Conservation (phyloP, 306 rosid species). For the Dicorynia guianensis region DNA sequence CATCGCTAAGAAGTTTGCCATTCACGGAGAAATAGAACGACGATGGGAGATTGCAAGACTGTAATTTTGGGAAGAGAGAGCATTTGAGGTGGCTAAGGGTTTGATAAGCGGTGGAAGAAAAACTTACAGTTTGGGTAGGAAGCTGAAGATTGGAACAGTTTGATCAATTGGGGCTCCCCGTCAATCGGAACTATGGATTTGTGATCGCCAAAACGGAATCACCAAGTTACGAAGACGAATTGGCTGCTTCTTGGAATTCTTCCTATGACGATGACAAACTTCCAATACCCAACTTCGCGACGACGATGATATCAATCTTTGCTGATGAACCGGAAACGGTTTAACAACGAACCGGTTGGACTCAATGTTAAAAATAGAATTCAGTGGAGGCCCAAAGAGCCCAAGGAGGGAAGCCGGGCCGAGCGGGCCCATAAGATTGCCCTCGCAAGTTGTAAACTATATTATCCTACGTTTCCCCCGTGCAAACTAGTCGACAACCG, state of each 20-base stretch:
- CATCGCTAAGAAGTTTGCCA: slow-evolving; percentile 67
- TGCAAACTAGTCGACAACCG: background rate
- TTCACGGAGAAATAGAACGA: slow-evolving; percentile 73
- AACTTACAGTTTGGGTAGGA: slow-evolving; percentile 47
- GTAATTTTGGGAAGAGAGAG: slow-evolving; percentile 54
- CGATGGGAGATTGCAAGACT: slow-evolving; percentile 21
- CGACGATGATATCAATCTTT: too few species aligned
- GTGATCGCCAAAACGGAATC: background rate
- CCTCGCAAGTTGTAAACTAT: background rate
- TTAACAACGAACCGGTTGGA: too few species aligned
- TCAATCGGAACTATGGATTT: background rate
- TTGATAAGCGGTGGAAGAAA: slow-evolving; percentile 35
- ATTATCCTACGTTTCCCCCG: background rate
- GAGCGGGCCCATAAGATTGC: background rate
- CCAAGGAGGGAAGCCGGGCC: too few species aligned
- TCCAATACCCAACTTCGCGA: too few species aligned
- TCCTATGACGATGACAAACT: too few species aligned
- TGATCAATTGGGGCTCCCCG: background rate
- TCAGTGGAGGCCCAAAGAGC: too few species aligned
- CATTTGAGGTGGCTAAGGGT: slow-evolving; percentile 66
- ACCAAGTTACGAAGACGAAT: background rate
- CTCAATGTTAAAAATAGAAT: too few species aligned
- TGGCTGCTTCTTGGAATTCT: background rate
- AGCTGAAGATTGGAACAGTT: slow-evolving; percentile 2
- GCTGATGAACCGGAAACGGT: too few species aligned